Percentiles rank a stretch among this genome's conserved stretches.
Evolutionary conservation across 352 stramenopile species (phyloP).

Genomic region (Thalassiosira pacifica): DNA sequence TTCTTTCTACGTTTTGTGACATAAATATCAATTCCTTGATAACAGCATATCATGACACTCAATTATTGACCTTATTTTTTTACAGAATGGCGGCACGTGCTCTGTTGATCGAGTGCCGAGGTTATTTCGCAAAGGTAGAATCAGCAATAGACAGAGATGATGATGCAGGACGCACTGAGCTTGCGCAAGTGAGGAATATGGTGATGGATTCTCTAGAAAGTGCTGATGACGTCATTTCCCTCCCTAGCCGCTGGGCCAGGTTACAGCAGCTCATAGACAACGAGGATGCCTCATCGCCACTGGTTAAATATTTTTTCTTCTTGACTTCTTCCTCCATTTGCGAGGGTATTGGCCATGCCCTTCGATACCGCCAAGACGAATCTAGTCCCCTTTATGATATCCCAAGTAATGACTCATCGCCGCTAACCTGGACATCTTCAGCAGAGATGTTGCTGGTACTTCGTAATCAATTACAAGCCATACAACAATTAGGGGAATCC

Average conservation of each 20-base stretch:
- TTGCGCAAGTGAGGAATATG: constrained; percentile 14
- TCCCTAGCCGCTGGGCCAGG: constrained; percentile 32
- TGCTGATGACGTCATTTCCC: constrained; percentile 27
- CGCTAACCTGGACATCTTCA: constrained; percentile 50
- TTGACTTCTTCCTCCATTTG: constrained; percentile 42
- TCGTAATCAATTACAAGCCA: constrained; percentile 22
- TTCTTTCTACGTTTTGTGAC: neutral
- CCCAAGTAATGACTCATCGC: constrained; percentile 28
- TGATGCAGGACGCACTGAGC: constrained; percentile 2
- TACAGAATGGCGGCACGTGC: constrained; percentile 16
- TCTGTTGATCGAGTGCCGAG: constrained; percentile 36
- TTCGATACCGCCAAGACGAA: constrained; percentile 49
- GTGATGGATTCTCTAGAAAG: constrained; percentile 21
- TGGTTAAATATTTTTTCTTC: constrained; percentile 19
- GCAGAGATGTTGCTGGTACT: constrained; percentile 36
- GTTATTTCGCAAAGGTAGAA: constrained; percentile 35
- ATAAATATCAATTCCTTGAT: no score
- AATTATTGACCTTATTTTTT: neutral
- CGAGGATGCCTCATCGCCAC: neutral
- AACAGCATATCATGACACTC: no score
- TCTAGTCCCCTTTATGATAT: constrained; percentile 53
- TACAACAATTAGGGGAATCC: constrained; percentile 25
- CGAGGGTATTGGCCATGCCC: constrained; percentile 42
- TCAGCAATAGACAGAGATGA: constrained; percentile 7
- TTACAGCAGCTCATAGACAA: constrained; percentile 34